Evolutionary conservation across 345 rosid genomes (phyloP), one percentile per base, ranked within the genome.

Genomic region (Camelina sativa): DNA sequence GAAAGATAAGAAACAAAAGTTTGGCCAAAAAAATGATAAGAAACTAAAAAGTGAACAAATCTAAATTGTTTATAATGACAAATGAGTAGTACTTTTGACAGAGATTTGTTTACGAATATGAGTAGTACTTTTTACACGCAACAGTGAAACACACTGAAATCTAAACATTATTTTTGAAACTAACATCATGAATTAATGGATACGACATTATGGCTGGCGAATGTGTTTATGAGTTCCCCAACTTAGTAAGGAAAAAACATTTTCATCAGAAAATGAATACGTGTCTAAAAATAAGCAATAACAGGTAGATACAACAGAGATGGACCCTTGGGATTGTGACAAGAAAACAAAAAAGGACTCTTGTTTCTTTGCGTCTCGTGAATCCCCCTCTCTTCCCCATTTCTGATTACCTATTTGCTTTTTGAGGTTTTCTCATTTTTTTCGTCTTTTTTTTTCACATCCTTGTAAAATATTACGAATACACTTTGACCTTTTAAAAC

Each of bases 281-380:
- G 65, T 76, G 65, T 76, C 80, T 16, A 44, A 44, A 3, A 16
- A 38, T 61, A 52, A 19, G 74, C 63, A 62, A 62, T 34, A 62
- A 76, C 80, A 69, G 71, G 66, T 70, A 55, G 19, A 76, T 62
- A 15, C 74, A 35, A 62, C 43, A 62, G 75, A 54, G 66, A 76
- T 55, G 58, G 65, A 57, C 53, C 75, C 80, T 69, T 43, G 41
- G 28, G 79, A 68, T 43, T 43, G 69, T 64, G 64, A 76, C 69
- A 43, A 75, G 62, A 75, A 58, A 68, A 67, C 58, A 34, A 44
- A 52, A 47, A 64, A 68, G 9, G 54, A 68, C 48, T 32, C 16
- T 76, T 59, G 62, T 76, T 69, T 53, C 41, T 61, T 53, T 52
- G 79, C 69, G 32, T 76, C 79, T 69, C 79, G 74, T 76, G 79